Evolutionary conservation across 108 stramenopile genomes (phyloP), one percentile per base, ranked within the genome.

Genomic region (Discostella stelligeroides): DNA sequence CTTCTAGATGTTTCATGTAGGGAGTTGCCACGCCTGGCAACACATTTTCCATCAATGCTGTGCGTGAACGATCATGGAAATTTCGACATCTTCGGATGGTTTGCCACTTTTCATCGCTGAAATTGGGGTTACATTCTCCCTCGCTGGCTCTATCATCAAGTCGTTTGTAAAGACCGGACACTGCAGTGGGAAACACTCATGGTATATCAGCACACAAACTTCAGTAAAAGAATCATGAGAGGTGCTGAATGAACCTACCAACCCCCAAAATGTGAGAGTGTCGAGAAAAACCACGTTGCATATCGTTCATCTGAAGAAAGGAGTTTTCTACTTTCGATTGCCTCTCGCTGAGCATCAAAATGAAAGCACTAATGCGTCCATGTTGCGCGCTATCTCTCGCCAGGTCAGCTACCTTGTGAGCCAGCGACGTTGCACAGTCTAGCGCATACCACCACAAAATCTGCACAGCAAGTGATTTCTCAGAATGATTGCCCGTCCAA

Each of bases 381-480:
- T 9, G n/a, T 39, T 27, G 20, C 10, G 13, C 40, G 18, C 45
- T 13, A 14, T 55, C 20, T 30, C 17, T 23, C 34, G 1, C 23
- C 29, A 60, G 3, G 17, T 12, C 41, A 27, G 24, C 28, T 46
- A 72, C 14, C 60, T 48, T 57, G 21, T 50, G 54, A n/a, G 69
- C 69, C 58, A 80, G 43, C 0, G 40, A 38, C 39, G 30, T 23
- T 7, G 29, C 61, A 43, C 79, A 73, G 29, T 76, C 56, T 4
- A 80, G 57, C n/a, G 79, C 74, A 74, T 75, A 71, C 79, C 79
- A 80, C 74, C 73, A 80, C 37, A 80, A 39, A 21, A 75, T 62
- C 20, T 80, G 79, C 51, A 80, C 29, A 24, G 79, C 29, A 28
- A 37, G 21, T 39, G 51, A 41, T 28, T 80, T 80, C 18, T 70